phyloP scores from a whole-genome alignment of 2,329 filamentous ascomycete species.

The Hypoxylon sp. region DNA sequence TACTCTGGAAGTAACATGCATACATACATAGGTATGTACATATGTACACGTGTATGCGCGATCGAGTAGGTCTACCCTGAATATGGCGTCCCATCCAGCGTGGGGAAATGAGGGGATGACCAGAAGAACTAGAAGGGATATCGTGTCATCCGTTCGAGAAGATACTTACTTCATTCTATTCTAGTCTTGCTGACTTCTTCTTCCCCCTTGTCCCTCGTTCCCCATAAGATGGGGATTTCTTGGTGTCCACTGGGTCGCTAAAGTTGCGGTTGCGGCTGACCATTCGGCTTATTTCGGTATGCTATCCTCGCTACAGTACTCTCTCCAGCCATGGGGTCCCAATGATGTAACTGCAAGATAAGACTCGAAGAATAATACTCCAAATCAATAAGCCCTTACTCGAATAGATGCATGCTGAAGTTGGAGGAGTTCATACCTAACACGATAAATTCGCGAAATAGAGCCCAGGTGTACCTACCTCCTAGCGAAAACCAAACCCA shows the following conservation, averaged over 20 bases:
- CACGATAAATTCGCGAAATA: background rate
- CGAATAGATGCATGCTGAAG: background rate
- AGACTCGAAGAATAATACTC: background rate
- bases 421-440: background rate
- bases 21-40: background rate
- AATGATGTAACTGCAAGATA: conserved; percentile 35
- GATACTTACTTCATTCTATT: conserved; percentile 16
- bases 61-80: conserved; percentile 14
- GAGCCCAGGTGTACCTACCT: background rate
- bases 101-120: conserved; percentile 31
- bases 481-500: background rate
- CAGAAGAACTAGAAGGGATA: conserved; percentile 1
- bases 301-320: conserved; percentile 6
- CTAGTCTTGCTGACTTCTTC: conserved; percentile 5
- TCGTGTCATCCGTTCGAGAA: conserved; percentile 26
- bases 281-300: conserved; percentile 37
- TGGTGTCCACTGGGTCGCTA: conserved; percentile 21
- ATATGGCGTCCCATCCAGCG: conserved; percentile 11
- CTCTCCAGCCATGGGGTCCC: background rate
- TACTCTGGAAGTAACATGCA: background rate
- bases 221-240: background rate
- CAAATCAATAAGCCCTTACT: background rate
- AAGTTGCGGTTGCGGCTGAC: conserved; percentile 34
- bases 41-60: background rate
- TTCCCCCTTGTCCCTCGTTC: background rate